phyloP scores from a whole-genome alignment of 495 filamentous ascomycete species.

The Niebla homalea region DNA sequence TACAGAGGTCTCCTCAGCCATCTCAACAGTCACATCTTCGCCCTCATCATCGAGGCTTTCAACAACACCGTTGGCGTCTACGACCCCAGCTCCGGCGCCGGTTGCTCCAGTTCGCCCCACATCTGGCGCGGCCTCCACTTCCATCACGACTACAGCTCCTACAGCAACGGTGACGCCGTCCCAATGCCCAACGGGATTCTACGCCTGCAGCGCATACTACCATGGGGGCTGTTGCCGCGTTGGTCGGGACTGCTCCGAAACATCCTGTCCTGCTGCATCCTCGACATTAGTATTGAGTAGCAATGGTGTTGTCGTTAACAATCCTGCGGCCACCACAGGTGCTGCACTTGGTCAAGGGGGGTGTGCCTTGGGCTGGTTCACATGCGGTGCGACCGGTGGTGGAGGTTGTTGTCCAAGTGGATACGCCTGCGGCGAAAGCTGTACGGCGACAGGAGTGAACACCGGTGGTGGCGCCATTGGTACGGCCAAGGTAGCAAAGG shows the following conservation, averaged over 20 bases:
- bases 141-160: slow-evolving; percentile 24
- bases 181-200: slow-evolving; percentile 61
- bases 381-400: slow-evolving; percentile 48
- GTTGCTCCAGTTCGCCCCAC: slow-evolving; percentile 37
- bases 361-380: slow-evolving; percentile 70
- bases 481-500: slow-evolving; percentile 47
- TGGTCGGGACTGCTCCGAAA: slow-evolving; percentile 65
- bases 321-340: slow-evolving; percentile 27
- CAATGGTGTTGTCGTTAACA: slow-evolving; percentile 50
- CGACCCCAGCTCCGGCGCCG: slow-evolving; percentile 24
- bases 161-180: slow-evolving; percentile 24
- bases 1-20: slow-evolving; percentile 26
- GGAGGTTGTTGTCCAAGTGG: slow-evolving; percentile 73
- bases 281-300: slow-evolving; percentile 50
- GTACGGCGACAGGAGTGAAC: slow-evolving; percentile 36
- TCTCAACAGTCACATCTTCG: slow-evolving; percentile 29
- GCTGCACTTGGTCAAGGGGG: slow-evolving; percentile 13
- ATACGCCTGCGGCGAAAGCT: slow-evolving; percentile 61
- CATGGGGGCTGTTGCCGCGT: slow-evolving; percentile 69
- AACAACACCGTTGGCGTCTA: slow-evolving; percentile 18
- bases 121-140: slow-evolving; percentile 23
- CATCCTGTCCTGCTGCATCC: slow-evolving; percentile 48
- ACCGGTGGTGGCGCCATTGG: slow-evolving; percentile 28
- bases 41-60: slow-evolving; percentile 13
- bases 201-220: slow-evolving; percentile 53